phyloP scores from a whole-genome alignment of 176 grass and related monocot genomes.

The Pontederia paniculata region DNA sequence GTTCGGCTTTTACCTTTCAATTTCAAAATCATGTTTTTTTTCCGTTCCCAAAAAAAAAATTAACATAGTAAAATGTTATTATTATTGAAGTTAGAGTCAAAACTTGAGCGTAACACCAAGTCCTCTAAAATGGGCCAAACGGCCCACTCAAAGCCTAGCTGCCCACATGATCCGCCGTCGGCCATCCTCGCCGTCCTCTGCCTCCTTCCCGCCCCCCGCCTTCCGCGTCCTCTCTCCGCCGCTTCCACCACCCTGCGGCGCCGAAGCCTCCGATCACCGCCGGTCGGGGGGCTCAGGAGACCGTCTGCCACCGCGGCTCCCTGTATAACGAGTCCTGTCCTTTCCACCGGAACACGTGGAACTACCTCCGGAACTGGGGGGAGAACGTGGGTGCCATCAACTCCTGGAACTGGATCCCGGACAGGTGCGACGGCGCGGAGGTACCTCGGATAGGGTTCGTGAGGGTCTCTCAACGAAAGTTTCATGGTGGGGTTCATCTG shows the following conservation, averaged over 20 bases:
- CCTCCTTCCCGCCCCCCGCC: conserved; percentile 14
- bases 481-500: conserved; percentile 65
- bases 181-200: not conserved
- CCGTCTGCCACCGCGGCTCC: conserved; percentile 12
- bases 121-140: not conserved
- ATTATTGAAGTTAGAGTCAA: too few species aligned
- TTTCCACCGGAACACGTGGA: conserved; percentile 91
- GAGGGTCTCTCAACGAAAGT: conserved; percentile 74
- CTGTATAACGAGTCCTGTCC: conserved; percentile 65
- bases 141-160: not conserved
- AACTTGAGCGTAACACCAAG: too few species aligned
- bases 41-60: too few species aligned
- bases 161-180: not conserved
- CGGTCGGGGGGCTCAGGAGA: conserved; percentile 43
- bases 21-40: too few species aligned
- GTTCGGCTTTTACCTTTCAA: too few species aligned
- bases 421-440: conserved; percentile 44
- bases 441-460: conserved; percentile 64
- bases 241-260: conserved; percentile 42
- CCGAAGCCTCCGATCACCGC: conserved; percentile 33
- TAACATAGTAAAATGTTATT: too few species aligned
- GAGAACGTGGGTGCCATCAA: conserved; percentile 39
- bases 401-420: conserved; percentile 53
- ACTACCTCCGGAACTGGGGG: conserved; percentile 59
- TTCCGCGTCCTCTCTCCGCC: not conserved